These are phyloP conservation scores for Gardenia jasminoides DNA, from an alignment of 257 asterid genomes.

Conservation along the genomic window DNA sequence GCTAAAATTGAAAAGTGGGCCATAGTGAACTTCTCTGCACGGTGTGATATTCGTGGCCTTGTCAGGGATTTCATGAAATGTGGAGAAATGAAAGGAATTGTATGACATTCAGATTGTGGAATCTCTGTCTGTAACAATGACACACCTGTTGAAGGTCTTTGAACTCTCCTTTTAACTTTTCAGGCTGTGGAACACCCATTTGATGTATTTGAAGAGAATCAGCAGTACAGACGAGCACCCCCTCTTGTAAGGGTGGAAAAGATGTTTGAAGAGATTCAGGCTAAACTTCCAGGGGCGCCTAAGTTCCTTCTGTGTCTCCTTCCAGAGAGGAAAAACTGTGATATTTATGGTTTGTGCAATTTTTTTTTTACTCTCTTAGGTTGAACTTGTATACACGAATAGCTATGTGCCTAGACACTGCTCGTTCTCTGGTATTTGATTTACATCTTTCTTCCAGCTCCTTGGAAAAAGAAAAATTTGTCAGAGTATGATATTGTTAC, in stretches of 20 bases:
- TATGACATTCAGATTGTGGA: constrained; percentile 31
- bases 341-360: constrained; percentile 61
- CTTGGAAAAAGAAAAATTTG: constrained; percentile 78
- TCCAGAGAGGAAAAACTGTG: constrained; percentile 80
- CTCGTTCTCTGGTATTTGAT: no score
- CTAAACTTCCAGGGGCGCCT: constrained; percentile 74
- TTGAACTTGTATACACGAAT: background rate
- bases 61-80: constrained; percentile 60
- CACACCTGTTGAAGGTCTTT: background rate
- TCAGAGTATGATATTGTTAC: constrained; percentile 81
- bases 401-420: background rate
- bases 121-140: background rate
- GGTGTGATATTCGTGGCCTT: constrained; percentile 63
- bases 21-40: constrained; percentile 83
- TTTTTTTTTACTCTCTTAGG: background rate
- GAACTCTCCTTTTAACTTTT: background rate
- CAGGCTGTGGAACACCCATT: constrained; percentile 72
- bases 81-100: constrained; percentile 77
- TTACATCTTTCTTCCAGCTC: constrained; percentile 42
- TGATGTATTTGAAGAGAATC: constrained; percentile 61
- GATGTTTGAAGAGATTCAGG: constrained; percentile 62
- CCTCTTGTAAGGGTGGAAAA: constrained; percentile 76
- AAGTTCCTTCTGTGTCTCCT: constrained; percentile 76
- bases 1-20: constrained; percentile 82
- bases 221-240: constrained; percentile 60